Conservation (phyloP, 495 filamentous ascomycete species). For the Xylaria scruposa region DNA sequence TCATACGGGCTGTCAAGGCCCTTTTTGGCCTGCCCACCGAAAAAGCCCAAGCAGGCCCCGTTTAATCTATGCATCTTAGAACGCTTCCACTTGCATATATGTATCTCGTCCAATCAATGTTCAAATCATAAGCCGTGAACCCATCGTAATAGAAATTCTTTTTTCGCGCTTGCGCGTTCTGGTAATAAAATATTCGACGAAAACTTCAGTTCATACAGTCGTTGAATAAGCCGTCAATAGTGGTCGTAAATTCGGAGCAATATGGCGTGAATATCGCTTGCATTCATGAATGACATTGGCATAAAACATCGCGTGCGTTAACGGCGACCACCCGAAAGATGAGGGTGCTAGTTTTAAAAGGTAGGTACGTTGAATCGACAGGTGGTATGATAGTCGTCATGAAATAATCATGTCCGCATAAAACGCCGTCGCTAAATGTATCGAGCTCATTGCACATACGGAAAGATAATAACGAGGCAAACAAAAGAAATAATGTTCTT, state of each 20-base stretch:
- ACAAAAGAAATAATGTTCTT: constrained; percentile 30
- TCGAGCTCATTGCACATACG: constrained; percentile 39
- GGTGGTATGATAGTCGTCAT: constrained; percentile 39
- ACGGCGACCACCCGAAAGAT: constrained; percentile 38
- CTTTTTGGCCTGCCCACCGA: constrained; percentile 7
- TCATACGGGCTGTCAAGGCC: constrained; percentile 16
- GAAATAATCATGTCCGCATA: constrained; percentile 43
- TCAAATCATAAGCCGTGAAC: constrained; percentile 43
- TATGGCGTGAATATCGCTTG: constrained; percentile 35
- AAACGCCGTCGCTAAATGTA: constrained; percentile 44
- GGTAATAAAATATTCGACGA: constrained; percentile 34
- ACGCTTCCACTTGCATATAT: constrained; percentile 24
- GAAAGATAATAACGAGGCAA: constrained; percentile 35
- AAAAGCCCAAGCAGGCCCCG: constrained; percentile 20
- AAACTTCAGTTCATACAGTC: constrained; percentile 45
- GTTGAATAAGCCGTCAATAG: constrained; percentile 41
- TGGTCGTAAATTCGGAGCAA: constrained; percentile 44
- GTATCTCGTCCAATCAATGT: constrained; percentile 29
- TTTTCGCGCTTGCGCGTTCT: constrained; percentile 43
- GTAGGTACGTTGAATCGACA: constrained; percentile 37
- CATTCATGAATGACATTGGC: constrained; percentile 27
- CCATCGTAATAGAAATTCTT: constrained; percentile 30
- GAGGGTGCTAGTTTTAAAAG: constrained; percentile 34
- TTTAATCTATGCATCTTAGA: constrained; percentile 41
- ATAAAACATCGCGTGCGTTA: constrained; percentile 42